A percentile compares a stretch with the other conserved stretches of the same genome.
These are phyloP conservation scores for Boletus rubropictus DNA, from an alignment of 768 basidiomycete species.

Conservation along the genomic window DNA sequence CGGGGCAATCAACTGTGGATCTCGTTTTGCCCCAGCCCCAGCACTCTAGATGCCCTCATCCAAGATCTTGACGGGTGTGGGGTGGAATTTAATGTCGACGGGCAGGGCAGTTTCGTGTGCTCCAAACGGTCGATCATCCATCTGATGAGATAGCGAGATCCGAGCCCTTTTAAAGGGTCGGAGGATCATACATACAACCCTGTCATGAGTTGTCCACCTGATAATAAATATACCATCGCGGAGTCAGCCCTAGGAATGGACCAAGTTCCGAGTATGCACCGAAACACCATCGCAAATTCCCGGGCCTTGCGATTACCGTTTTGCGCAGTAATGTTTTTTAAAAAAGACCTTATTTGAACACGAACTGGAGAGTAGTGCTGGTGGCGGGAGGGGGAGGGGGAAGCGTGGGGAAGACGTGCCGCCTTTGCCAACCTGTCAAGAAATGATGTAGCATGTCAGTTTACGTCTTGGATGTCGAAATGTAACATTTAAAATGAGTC, in stretches of 20 bases:
- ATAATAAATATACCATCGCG: constrained; percentile 17
- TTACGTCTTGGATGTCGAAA: constrained; percentile 22
- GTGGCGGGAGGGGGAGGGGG: background rate
- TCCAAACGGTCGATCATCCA: constrained; percentile 18
- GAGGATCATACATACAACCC: constrained; percentile 19
- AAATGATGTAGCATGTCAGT: constrained; percentile 22
- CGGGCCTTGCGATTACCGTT: constrained; percentile 8
- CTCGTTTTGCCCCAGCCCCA: constrained; percentile 5
- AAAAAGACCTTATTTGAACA: background rate
- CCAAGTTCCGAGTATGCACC: constrained; percentile 12
- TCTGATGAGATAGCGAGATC: constrained; percentile 20
- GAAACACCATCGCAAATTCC: background rate
- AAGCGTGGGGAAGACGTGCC: constrained; percentile 15
- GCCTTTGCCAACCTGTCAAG: background rate
- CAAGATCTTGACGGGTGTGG: constrained; percentile 7
- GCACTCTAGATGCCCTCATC: constrained; percentile 6
- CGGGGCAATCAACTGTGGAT: constrained; percentile 5
- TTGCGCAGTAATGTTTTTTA: background rate
- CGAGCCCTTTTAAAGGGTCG: constrained; percentile 10
- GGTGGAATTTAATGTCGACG: constrained; percentile 18
- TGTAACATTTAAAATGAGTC: constrained; percentile 6
- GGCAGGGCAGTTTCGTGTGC: constrained; percentile 3
- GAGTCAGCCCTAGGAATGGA: constrained; percentile 13
- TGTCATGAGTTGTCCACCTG: constrained; percentile 12
- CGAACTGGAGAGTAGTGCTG: background rate